These are phyloP conservation scores for Mucor indicus DNA, from an alignment of 371 early-diverging fungal species.

Conservation along the genomic window DNA sequence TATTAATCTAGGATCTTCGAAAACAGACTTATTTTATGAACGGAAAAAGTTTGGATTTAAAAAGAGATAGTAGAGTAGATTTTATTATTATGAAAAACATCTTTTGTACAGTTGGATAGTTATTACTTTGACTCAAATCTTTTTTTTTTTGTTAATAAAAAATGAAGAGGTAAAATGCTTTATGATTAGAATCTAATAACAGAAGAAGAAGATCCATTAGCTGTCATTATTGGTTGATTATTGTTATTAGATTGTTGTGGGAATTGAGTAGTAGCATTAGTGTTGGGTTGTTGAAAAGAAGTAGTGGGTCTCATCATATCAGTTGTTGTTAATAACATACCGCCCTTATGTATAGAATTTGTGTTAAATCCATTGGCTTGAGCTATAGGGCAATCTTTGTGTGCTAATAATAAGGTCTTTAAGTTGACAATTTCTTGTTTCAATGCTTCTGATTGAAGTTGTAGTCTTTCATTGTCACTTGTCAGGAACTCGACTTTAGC, in stretches of 20 bases:
- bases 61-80: conserved; percentile 52
- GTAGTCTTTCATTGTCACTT: conserved; percentile 70
- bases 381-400: conserved; percentile 74
- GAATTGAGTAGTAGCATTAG: too few relatives aligned
- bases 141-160: too few relatives aligned
- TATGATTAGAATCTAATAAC: not conserved
- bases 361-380: conserved; percentile 59
- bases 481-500: conserved; percentile 72
- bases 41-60: conserved; percentile 91
- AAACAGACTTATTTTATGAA: conserved; percentile 90
- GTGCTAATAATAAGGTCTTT: conserved; percentile 72
- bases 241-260: too few relatives aligned
- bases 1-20: conserved; percentile 80
- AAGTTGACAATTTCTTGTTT: conserved; percentile 74
- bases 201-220: not conserved
- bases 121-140: not conserved
- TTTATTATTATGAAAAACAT: too few relatives aligned
- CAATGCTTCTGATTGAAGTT: conserved; percentile 59
- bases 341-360: conserved; percentile 23
- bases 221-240: too few relatives aligned
- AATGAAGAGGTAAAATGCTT: not conserved
- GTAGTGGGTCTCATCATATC: conserved; percentile 15
- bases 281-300: too few relatives aligned
- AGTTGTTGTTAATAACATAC: conserved; percentile 16
- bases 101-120: too few relatives aligned